Conservation (phyloP, 2,329 filamentous ascomycete species). For the Penicillium decumbens region DNA sequence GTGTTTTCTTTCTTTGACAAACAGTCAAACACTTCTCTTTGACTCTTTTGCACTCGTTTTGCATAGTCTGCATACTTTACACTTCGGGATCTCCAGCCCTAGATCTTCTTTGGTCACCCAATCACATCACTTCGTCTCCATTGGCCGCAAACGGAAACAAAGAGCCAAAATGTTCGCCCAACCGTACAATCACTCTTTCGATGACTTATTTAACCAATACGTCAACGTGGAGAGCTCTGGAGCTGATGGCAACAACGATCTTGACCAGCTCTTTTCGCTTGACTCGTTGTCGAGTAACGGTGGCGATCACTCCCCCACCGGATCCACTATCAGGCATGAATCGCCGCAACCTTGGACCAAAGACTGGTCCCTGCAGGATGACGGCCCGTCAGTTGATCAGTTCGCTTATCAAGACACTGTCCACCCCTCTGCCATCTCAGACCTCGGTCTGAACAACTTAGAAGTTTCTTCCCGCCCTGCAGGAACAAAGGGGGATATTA, state of each 20-base stretch:
- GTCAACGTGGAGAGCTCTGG: constrained; percentile 55
- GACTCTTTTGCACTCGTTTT: constrained; percentile 19
- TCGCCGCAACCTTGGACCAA: constrained; percentile 52
- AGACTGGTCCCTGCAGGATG: constrained; percentile 51
- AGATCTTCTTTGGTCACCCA: constrained; percentile 24
- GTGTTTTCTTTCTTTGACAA: constrained; percentile 39
- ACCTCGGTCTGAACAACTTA: constrained; percentile 29
- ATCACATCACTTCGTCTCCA: constrained; percentile 29
- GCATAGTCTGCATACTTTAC: constrained; percentile 16
- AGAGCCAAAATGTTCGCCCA: constrained; percentile 50
- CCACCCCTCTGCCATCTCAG: constrained; percentile 35
- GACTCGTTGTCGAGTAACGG: constrained; percentile 50
- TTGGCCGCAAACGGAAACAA: constrained; percentile 45
- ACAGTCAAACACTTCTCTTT: constrained; percentile 29
- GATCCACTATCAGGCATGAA: constrained; percentile 43
- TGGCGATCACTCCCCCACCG: constrained; percentile 48
- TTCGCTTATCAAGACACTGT: constrained; percentile 37
- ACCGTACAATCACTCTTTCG: constrained; percentile 50
- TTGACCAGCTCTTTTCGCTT: constrained; percentile 51
- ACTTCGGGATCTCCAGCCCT: constrained; percentile 20
- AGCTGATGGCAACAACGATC: constrained; percentile 46
- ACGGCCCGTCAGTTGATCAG: constrained; percentile 37
- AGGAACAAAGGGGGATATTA: constrained; percentile 20
- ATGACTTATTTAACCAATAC: constrained; percentile 61
- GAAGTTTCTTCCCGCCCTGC: constrained; percentile 29